Evolutionary conservation across 1,139 yeast species (phyloP), one percentile per base, ranked within the genome.

Genomic region (Taiozyma sp.): DNA sequence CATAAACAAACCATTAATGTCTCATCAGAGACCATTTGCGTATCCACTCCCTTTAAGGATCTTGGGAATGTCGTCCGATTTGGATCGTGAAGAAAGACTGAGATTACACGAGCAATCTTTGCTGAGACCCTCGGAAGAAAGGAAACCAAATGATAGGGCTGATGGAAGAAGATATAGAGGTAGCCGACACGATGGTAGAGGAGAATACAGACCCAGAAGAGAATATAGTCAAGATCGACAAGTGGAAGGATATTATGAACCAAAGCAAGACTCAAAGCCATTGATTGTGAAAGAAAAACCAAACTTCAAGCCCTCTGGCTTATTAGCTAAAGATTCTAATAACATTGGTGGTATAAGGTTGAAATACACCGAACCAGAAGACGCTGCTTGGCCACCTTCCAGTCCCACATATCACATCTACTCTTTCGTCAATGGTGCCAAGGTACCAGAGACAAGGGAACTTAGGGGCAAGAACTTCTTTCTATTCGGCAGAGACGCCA

Each of bases 401-500:
- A 62, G 54, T 21, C 63, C 63, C 49, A 47, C 54, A 3, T 67
- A 61, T 49, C 53, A 62, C 21, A 47, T 64, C 51, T 60, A 49
- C 50, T 35, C 54, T 47, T 64, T 70, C 63, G 53, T 53, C 48
- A 52, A 57, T 43, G 63, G 64, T 58, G 46, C 63, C 55, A 59
- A 67, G 45, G 51, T 64, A 50, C 54, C 67, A 0, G 63, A 59
- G 13, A 66, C 66, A 34, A 61, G 64, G 48, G 58, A 61, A 8
- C 59, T 77, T 29, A 62, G 62, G 26, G 61, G 57, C 5, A 68
- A 64, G 44, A 62, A 70, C 14, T 64, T 58, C 43, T 72, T 68
- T 47, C 56, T 77, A 3, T 58, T 80, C 13, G 86, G 86, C 0
- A 66, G 83, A 41, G 81, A 76, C 52, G 57, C 60, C 7, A 63